phyloP scores from a whole-genome alignment of 2,329 filamentous ascomycete genomes.

The Trichoderma gracile region DNA sequence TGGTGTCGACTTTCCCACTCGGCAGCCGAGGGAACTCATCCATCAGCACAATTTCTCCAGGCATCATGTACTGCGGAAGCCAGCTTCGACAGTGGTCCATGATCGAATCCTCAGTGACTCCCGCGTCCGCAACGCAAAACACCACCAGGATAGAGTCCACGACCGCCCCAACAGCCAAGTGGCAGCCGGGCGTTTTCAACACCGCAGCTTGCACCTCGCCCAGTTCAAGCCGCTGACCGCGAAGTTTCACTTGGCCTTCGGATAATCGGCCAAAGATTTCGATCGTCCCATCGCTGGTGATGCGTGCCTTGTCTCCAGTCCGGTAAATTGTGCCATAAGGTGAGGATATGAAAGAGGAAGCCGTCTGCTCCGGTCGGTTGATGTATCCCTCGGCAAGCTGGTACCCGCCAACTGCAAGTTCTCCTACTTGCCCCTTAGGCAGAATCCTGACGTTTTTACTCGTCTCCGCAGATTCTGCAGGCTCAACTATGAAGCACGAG shows the following conservation, averaged over 20 bases:
- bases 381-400: conserved; percentile 82
- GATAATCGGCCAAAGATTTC: conserved; percentile 81
- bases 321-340: conserved; percentile 72
- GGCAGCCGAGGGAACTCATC: conserved; percentile 69
- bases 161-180: conserved; percentile 66
- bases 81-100: conserved; percentile 65
- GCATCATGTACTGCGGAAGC: conserved; percentile 83
- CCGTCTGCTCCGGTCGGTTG: conserved; percentile 76
- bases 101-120: conserved; percentile 45
- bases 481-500: conserved; percentile 68
- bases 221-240: conserved; percentile 80
- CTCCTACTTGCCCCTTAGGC: conserved; percentile 68
- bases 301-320: conserved; percentile 79
- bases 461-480: conserved; percentile 35
- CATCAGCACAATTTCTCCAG: conserved; percentile 67
- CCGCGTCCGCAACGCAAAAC: conserved; percentile 63
- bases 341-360: conserved; percentile 67
- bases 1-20: conserved; percentile 81
- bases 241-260: conserved; percentile 80
- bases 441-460: conserved; percentile 52
- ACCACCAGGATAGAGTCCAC: conserved; percentile 68
- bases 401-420: conserved; percentile 76
- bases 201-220: conserved; percentile 75
- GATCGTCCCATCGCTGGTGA: conserved; percentile 67
- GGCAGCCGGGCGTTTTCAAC: conserved; percentile 61